Evolutionary conservation across 176 grass and related monocot species (phyloP).

Genomic region (Triticum monococcum): DNA sequence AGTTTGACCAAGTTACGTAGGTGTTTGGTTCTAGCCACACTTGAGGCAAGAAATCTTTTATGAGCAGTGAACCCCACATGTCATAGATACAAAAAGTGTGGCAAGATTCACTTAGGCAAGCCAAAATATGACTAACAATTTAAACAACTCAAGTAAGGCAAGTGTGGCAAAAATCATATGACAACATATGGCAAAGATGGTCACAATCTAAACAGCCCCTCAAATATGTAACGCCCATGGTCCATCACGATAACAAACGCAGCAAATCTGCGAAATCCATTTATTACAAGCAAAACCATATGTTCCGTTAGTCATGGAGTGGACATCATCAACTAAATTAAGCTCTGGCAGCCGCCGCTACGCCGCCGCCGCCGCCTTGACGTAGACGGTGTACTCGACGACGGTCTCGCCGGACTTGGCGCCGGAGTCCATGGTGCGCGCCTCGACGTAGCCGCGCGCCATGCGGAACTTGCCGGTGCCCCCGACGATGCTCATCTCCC

Average conservation of each 20-base stretch:
- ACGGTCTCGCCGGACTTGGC: conserved; percentile 26
- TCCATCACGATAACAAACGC: not conserved
- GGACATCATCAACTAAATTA: not conserved
- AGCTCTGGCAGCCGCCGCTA: not conserved
- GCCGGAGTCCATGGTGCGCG: conserved; percentile 21
- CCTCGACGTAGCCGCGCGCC: conserved; percentile 55
- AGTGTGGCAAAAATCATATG: too few species aligned
- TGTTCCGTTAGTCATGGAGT: not conserved
- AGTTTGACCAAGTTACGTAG: too few species aligned
- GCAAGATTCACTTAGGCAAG: too few species aligned
- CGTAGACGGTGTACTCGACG: conserved; percentile 71
- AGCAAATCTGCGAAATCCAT: not conserved
- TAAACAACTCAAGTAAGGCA: too few species aligned
- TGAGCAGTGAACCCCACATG: too few species aligned
- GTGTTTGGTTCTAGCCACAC: too few species aligned
- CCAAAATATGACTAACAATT: too few species aligned
- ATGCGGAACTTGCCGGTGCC: conserved; percentile 67
- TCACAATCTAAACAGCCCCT: too few species aligned
- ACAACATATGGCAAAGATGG: too few species aligned
- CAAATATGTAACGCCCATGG: too few species aligned
- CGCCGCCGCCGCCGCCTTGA: not conserved
- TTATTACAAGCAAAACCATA: not conserved
- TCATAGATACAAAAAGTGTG: too few species aligned
- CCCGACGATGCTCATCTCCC: conserved; percentile 82
- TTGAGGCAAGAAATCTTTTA: too few species aligned